Conservation (phyloP, 495 filamentous ascomycete genomes). For the Filosporella fistucella region DNA sequence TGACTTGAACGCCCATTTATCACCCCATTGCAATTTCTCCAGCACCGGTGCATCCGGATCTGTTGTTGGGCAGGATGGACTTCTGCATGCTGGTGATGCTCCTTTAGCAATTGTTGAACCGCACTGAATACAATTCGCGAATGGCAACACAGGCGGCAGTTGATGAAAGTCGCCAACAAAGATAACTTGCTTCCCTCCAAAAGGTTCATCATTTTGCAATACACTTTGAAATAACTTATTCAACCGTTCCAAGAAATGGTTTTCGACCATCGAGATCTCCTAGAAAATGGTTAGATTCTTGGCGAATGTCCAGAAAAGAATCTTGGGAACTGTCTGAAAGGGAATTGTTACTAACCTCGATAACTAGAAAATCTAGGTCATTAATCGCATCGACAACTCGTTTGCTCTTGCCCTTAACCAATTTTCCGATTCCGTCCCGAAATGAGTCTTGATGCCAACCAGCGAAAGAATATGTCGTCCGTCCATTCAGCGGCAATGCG, state of each 20-base stretch:
- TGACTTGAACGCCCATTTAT: constrained; percentile 30
- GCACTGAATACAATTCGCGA: constrained; percentile 32
- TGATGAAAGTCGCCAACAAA: constrained; percentile 41
- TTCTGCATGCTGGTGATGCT: not conserved
- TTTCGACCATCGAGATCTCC: constrained; percentile 50
- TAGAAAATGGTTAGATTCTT: constrained; percentile 31
- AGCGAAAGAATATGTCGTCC: constrained; percentile 48
- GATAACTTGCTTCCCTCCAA: constrained; percentile 30
- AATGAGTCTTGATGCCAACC: constrained; percentile 33
- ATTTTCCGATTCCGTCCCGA: constrained; percentile 25
- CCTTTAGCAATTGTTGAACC: constrained; percentile 20
- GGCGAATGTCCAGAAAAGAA: too few species aligned
- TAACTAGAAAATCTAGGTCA: constrained; percentile 2
- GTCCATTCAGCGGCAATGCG: constrained; percentile 47
- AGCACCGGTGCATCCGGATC: too few species aligned
- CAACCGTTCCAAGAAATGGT: constrained; percentile 47
- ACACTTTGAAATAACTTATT: constrained; percentile 41
- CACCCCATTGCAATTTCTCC: too few species aligned
- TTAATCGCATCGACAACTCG: not conserved
- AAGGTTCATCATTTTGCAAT: not conserved
- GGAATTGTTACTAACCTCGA: too few species aligned
- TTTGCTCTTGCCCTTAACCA: too few species aligned
- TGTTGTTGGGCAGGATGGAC: not conserved
- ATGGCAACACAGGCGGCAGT: constrained; percentile 38
- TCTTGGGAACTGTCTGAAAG: too few species aligned